A percentile compares a stretch with the other conserved stretches of the same genome.
phyloP scores from a whole-genome alignment of 192 early-diverging fungal genomes.

The Coemansia sp. region DNA sequence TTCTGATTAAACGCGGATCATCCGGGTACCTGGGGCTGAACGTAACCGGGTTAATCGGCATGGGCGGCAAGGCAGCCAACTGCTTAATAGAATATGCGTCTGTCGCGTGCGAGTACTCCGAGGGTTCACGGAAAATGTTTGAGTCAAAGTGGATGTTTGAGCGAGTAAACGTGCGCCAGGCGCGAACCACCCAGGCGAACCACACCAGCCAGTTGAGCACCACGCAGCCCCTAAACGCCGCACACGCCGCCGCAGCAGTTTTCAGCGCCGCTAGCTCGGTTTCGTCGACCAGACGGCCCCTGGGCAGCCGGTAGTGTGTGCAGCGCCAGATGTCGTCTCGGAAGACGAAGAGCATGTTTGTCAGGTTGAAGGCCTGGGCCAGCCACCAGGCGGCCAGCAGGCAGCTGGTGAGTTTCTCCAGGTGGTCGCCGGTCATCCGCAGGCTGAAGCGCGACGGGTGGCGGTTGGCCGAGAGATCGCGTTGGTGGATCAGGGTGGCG shows the following conservation, averaged over 20 bases:
- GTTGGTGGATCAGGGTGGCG: slow-evolving; percentile 18
- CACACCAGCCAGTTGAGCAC: slow-evolving; percentile 43
- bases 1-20: not conserved
- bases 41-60: slow-evolving; percentile 22
- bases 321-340: slow-evolving; percentile 39
- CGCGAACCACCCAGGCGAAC: slow-evolving; percentile 24
- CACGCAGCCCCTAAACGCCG: slow-evolving; percentile 34
- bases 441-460: slow-evolving; percentile 13
- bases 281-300: not conserved
- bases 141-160: slow-evolving; percentile 44
- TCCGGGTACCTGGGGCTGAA: slow-evolving; percentile 28
- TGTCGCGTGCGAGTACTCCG: slow-evolving; percentile 8
- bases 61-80: not conserved
- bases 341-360: slow-evolving; percentile 41
- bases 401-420: slow-evolving; percentile 25
- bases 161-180: slow-evolving; percentile 40
- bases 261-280: not conserved
- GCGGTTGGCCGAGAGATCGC: slow-evolving; percentile 5
- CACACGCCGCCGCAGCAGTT: slow-evolving; percentile 22
- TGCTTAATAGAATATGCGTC: slow-evolving; percentile 19
- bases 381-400: slow-evolving; percentile 49
- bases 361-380: slow-evolving; percentile 23
- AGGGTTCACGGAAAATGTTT: slow-evolving; percentile 30
- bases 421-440: slow-evolving; percentile 15
- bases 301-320: slow-evolving; percentile 7